Evolutionary conservation across 768 basidiomycete species (phyloP), one percentile per base, ranked within the genome.

Genomic region (Leccinellum rugosiceps): DNA sequence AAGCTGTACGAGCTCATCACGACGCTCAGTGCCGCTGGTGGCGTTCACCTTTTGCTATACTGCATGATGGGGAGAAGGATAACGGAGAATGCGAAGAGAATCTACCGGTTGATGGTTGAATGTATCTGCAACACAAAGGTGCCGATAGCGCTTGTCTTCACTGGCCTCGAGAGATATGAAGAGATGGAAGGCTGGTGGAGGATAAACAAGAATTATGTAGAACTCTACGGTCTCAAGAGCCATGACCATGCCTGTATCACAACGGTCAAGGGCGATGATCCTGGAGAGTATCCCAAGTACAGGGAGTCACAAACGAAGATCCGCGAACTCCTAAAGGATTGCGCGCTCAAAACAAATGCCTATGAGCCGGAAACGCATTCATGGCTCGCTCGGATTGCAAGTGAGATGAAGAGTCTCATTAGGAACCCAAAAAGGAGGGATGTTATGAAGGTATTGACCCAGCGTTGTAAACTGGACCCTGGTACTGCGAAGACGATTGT

Each of bases 11-110:
- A 56, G 8, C 75, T 81, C 34, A 61, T 81, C 57, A 35, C 49
- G 6, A 60, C 35, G 14, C 66, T 80, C 11, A 26, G 56, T 25
- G 46, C 32, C 3, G 53, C 56, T 30, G 74, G 67, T 14, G 78
- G 80, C 26, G 65, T 80, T 32, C 74, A 69, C 55, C 76, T 80
- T 14, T 69, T 80, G 5, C 57, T 80, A 3, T 80, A 72, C 52
- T 73, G 74, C 59, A 71, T 79, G 69, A 73, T 73, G 2, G 75
- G 70, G 0, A 71, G 75, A 3, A 64, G 74, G 53, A 71, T 78
- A 64, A 73, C 68, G 31, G 67, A 72, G 17, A 65, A 71, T 0
- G 63, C 68, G 38, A 66, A 69, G 50, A 68, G 71, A 58, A 78
- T 77, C 55, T 79, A 76, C 60, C 57, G 63, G 28, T 55, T 78